A percentile compares a stretch with the other conserved stretches of the same genome.
phyloP scores from a whole-genome alignment of 2,329 filamentous ascomycete species.

The Alternaria sp. region DNA sequence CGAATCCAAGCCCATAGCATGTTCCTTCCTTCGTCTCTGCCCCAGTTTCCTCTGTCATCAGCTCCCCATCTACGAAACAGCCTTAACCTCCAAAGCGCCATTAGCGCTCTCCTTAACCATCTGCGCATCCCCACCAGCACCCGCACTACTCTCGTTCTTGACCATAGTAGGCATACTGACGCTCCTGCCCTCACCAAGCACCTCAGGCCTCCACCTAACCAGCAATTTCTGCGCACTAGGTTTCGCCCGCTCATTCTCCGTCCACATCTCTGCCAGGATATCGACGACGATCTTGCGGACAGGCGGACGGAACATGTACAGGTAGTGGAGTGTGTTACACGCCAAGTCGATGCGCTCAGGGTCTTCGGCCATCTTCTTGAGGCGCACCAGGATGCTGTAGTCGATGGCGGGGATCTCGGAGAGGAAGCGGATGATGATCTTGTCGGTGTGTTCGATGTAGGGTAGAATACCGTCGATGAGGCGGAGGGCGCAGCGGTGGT shows the following conservation, averaged over 20 bases:
- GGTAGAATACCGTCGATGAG: slow-evolving; percentile 89
- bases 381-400: slow-evolving; percentile 71
- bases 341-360: slow-evolving; percentile 67
- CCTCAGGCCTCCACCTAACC: slow-evolving; percentile 61
- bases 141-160: slow-evolving; percentile 27
- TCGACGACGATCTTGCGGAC: slow-evolving; percentile 64
- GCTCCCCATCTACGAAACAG: slow-evolving; percentile 20
- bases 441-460: slow-evolving; percentile 90
- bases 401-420: slow-evolving; percentile 88
- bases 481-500: slow-evolving; percentile 78
- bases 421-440: slow-evolving; percentile 86
- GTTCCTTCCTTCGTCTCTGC: background rate
- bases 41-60: background rate
- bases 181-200: slow-evolving; percentile 38
- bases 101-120: slow-evolving; percentile 32
- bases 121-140: slow-evolving; percentile 4
- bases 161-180: slow-evolving; percentile 18
- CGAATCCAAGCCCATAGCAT: background rate
- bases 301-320: slow-evolving; percentile 60
- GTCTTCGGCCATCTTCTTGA: slow-evolving; percentile 69
- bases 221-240: slow-evolving; percentile 61
- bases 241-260: slow-evolving; percentile 54
- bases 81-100: slow-evolving; percentile 37
- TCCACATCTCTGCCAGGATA: slow-evolving; percentile 64
- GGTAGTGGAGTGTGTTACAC: slow-evolving; percentile 63